Evolutionary conservation across 1,139 yeast genomes (phyloP).

Genomic region (Groenewaldozyma sp.): DNA sequence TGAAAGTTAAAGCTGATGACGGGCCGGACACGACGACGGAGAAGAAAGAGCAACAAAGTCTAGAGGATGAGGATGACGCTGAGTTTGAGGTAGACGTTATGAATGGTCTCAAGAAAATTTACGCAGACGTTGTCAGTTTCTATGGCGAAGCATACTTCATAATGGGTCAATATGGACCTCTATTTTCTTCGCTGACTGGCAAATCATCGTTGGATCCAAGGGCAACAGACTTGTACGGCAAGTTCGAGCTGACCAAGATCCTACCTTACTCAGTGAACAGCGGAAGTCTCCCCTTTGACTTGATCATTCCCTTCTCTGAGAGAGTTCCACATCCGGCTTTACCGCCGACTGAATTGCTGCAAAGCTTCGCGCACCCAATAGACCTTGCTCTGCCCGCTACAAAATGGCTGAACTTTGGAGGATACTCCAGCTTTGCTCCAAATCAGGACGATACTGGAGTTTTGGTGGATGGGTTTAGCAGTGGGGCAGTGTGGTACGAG

Average conservation of each 20-base stretch:
- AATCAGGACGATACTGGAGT: conserved; percentile 59
- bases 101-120: conserved; percentile 60
- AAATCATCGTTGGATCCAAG: conserved; percentile 62
- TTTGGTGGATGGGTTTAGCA: conserved; percentile 53
- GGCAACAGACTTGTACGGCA: conserved; percentile 49
- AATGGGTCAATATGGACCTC: conserved; percentile 44
- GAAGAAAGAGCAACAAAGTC: conserved; percentile 4
- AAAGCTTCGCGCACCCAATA: conserved; percentile 73
- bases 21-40: conserved; percentile 5
- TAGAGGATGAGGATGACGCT: conserved; percentile 19
- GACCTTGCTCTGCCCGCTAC: conserved; percentile 79
- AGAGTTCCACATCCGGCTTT: conserved; percentile 55
- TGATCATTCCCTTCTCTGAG: conserved; percentile 40
- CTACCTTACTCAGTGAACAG: conserved; percentile 31
- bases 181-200: conserved; percentile 57
- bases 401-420: conserved; percentile 67
- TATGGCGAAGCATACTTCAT: conserved; percentile 58
- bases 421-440: conserved; percentile 71
- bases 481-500: conserved; percentile 70
- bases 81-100: conserved; percentile 31
- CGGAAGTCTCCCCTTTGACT: conserved; percentile 38
- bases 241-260: conserved; percentile 48
- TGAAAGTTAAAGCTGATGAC: conserved; percentile 12
- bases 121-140: conserved; percentile 45
- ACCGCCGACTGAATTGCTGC: conserved; percentile 59